Conservation (phyloP, 2,329 filamentous ascomycete species). For the Penicillium brasilianum region DNA sequence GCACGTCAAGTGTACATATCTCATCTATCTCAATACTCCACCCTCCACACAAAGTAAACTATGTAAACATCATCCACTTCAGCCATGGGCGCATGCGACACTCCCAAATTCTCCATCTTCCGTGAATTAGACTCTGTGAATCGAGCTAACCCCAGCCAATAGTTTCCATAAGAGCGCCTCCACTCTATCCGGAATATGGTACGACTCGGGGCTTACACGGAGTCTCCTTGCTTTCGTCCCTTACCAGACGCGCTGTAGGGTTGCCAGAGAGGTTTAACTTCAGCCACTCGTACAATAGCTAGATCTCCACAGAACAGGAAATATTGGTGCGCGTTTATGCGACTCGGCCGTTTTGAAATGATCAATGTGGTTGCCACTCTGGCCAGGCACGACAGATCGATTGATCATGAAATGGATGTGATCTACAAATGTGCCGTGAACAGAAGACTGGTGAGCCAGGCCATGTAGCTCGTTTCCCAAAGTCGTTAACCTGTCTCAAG, state of each 20-base stretch:
- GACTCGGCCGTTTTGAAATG: conserved; percentile 30
- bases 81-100: conserved; percentile 11
- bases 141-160: background rate
- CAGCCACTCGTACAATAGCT: conserved; percentile 19
- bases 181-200: conserved; percentile 9
- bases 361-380: conserved; percentile 2
- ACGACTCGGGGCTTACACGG: conserved; percentile 22
- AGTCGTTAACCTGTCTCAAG: conserved; percentile 3
- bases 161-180: background rate
- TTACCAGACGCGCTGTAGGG: conserved; percentile 25
- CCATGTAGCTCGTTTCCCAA: conserved; percentile 11
- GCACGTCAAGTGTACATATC: conserved; percentile 1
- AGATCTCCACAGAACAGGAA: conserved; percentile 1
- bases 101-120: background rate
- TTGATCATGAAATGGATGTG: conserved; percentile 4
- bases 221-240: conserved; percentile 28
- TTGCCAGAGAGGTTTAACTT: conserved; percentile 20
- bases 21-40: background rate
- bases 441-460: conserved; percentile 4
- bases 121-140: background rate
- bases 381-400: conserved; percentile 13
- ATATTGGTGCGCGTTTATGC: conserved; percentile 20
- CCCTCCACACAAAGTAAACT: background rate
- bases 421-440: conserved; percentile 4
- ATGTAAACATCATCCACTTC: background rate